A percentile compares a stretch with the other conserved stretches of the same genome.
phyloP scores from a whole-genome alignment of 2,329 filamentous ascomycete genomes.

The Falciphora oryzae region DNA sequence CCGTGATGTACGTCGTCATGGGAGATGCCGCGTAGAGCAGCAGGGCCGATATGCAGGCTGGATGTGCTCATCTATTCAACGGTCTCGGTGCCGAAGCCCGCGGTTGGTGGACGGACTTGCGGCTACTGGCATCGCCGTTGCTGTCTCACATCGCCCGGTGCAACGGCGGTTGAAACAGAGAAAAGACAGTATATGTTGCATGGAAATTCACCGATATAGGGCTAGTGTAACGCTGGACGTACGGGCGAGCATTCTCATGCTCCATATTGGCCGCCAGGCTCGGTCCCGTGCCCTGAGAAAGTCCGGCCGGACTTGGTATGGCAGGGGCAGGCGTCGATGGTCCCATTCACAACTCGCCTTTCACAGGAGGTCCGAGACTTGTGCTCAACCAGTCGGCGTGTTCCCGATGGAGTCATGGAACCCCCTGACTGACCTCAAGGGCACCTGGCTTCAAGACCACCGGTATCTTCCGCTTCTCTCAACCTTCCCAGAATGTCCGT shows the following conservation, averaged over 20 bases:
- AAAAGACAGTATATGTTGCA: not conserved
- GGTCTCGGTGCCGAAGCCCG: not conserved
- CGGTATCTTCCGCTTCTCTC: not conserved
- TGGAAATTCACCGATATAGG: not conserved
- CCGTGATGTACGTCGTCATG: not conserved
- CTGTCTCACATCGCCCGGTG: not conserved
- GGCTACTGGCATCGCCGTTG: constrained; percentile 3
- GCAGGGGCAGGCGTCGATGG: not conserved
- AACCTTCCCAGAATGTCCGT: not conserved
- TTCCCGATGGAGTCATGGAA: not conserved
- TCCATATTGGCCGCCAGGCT: not conserved
- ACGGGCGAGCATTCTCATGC: not conserved
- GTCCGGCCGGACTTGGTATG: not conserved
- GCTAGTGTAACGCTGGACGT: not conserved
- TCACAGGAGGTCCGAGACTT: not conserved
- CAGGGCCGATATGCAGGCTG: not conserved
- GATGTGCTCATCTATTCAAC: not conserved
- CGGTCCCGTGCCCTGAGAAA: not conserved
- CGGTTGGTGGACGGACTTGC: not conserved
- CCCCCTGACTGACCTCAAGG: not conserved
- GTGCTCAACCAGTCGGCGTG: not conserved
- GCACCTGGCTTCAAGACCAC: no score
- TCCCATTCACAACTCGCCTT: not conserved
- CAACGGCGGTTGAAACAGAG: not conserved
- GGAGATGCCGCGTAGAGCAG: not conserved